These are phyloP conservation scores for Phytophthora lateralis DNA, from an alignment of 352 stramenopile genomes.

Conservation along the genomic window DNA sequence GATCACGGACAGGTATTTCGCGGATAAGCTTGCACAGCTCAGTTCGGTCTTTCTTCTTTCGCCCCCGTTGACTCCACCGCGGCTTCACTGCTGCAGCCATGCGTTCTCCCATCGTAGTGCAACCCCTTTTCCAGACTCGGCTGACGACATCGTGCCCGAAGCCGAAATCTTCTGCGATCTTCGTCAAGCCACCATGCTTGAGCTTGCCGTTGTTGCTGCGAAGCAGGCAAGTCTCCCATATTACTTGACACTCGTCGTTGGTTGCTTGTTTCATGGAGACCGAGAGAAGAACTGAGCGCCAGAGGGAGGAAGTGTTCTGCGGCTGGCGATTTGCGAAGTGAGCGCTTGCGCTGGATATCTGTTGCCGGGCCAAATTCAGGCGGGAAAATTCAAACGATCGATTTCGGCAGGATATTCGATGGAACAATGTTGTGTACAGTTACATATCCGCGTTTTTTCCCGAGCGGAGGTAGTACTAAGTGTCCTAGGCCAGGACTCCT, in stretches of 20 bases:
- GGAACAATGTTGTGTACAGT: too few relatives aligned
- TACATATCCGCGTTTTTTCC: too few relatives aligned
- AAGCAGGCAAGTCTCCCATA: conserved; percentile 5
- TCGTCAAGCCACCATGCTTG: not conserved
- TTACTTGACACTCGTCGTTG: not conserved
- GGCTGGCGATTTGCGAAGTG: too few relatives aligned
- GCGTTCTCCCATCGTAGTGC: not conserved
- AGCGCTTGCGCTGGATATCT: too few relatives aligned
- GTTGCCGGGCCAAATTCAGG: too few relatives aligned
- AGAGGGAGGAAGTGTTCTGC: too few relatives aligned
- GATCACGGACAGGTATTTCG: not conserved
- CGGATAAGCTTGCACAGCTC: not conserved
- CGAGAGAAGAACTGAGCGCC: too few relatives aligned
- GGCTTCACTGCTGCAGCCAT: not conserved
- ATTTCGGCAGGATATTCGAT: too few relatives aligned
- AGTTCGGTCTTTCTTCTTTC: not conserved
- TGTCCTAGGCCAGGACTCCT: too few relatives aligned
- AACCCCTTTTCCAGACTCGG: conserved; percentile 4
- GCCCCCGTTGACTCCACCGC: not conserved
- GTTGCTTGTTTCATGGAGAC: too few relatives aligned
- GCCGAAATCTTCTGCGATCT: not conserved
- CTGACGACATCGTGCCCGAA: not conserved
- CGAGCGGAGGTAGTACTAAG: too few relatives aligned
- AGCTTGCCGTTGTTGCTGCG: not conserved
- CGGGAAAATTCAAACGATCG: too few relatives aligned